Evolutionary conservation across 2,329 filamentous ascomycete genomes (phyloP), one percentile per base, ranked within the genome.

Genomic region (Aspergillus hiratsukae): DNA sequence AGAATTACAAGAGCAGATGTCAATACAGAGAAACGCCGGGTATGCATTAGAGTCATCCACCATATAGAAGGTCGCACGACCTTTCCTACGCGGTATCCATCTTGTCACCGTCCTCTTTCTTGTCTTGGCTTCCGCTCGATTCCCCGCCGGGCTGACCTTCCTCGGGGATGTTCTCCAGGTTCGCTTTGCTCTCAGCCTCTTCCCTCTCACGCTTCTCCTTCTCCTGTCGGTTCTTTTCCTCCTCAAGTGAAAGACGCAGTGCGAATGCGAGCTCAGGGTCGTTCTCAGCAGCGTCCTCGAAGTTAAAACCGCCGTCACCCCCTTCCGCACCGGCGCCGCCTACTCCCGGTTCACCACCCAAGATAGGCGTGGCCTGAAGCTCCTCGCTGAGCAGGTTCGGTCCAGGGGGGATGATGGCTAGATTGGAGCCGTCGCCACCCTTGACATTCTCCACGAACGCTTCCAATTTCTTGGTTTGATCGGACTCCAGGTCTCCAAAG

Each of bases 231-330:
- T 92, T 92, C 79, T 95, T 95, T 77, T 99, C 94, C 73, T 99
- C 94, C 74, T 99, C 94, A 84, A 96, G 91, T 75, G 90, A 96
- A 91, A 99, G 96, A 61, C 94, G 87, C 72, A 99, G 80, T 52
- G 94, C 94, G 65, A 99, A 84, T 23, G 94, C 94, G 69, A 99
- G 80, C 75, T 99, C 94, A 3, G 94, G 94, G 71, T 99, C 94
- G 46, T 74, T 71, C 68, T 92, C 83, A 53, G 87, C 88, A 14
- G 93, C 92, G 74, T 97, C 94, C 65, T 91, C 89, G 66, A 91
- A 95, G 60, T 88, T 85, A 64, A 82, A 82, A 35, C 79, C 83
- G 56, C 79, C 81, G 52, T 80, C 83, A 45, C 81, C 86, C 52
- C 81, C 80, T 25, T 78, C 81, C 48, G 76, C 79, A 7, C 72